Conservation (phyloP, 495 filamentous ascomycete species). For the Hypoxylon fuscum region DNA sequence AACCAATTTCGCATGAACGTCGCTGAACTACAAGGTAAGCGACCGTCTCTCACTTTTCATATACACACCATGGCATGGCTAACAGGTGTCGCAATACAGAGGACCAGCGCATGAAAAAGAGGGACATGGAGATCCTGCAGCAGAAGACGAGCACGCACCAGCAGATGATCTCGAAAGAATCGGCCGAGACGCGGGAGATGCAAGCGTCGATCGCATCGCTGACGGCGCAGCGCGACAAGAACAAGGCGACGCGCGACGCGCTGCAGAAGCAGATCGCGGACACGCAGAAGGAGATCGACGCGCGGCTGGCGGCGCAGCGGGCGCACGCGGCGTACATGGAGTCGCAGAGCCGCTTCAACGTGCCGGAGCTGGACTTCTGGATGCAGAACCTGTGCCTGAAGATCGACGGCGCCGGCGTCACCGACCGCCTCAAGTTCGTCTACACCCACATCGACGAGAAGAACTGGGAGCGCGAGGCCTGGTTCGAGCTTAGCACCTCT, state of each 20-base stretch:
- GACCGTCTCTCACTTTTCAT: constrained; percentile 20
- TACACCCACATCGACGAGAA: constrained; percentile 88
- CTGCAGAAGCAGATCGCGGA: constrained; percentile 81
- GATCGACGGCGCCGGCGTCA: constrained; percentile 87
- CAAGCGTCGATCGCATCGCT: constrained; percentile 80
- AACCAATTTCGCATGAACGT: constrained; percentile 93
- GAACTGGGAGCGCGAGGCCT: constrained; percentile 88
- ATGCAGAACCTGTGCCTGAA: constrained; percentile 85
- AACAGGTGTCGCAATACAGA: constrained; percentile 60
- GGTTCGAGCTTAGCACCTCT: constrained; percentile 88
- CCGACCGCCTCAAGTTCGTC: constrained; percentile 88
- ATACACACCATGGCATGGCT: not conserved
- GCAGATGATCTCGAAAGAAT: constrained; percentile 85
- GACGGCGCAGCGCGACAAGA: constrained; percentile 76
- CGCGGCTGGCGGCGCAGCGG: constrained; percentile 59
- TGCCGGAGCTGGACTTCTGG: constrained; percentile 96
- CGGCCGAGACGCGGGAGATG: constrained; percentile 87
- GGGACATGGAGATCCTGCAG: constrained; percentile 83
- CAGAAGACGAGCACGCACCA: constrained; percentile 79
- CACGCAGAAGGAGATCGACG: constrained; percentile 73
- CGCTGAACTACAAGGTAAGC: constrained; percentile 84
- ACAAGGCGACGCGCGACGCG: constrained; percentile 73
- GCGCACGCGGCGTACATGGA: constrained; percentile 70
- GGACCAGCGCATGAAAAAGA: constrained; percentile 87
- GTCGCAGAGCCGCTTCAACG: constrained; percentile 82